These are phyloP conservation scores for Saccharomycopsis hybrid DNA, from an alignment of 1,139 yeast genomes.

Conservation along the genomic window DNA sequence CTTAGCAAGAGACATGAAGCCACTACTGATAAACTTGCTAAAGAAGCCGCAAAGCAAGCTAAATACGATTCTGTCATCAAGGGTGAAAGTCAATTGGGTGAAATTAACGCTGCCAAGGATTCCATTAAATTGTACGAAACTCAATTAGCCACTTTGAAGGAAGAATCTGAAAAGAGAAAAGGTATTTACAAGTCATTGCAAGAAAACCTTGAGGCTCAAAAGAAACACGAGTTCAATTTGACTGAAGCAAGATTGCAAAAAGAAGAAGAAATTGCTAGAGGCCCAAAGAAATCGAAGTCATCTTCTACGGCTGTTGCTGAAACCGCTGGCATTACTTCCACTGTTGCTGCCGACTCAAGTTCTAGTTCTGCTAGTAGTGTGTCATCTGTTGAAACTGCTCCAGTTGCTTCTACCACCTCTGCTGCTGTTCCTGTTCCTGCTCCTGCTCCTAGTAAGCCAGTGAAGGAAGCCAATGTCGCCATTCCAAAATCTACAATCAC, in stretches of 20 bases:
- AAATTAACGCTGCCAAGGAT: slow-evolving; percentile 11
- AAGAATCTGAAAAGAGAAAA: slow-evolving; percentile 10
- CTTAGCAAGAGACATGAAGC: slow-evolving; percentile 4
- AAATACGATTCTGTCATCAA: slow-evolving; percentile 12
- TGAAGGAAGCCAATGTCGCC: not conserved
- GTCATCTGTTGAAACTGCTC: too few species aligned
- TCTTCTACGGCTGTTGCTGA: not conserved
- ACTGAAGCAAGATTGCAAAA: slow-evolving; percentile 4
- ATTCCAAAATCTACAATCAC: not conserved
- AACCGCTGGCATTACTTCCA: not conserved
- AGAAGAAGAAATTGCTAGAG: slow-evolving; percentile 7
- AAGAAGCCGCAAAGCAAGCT: slow-evolving; percentile 13
- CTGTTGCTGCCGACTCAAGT: not conserved
- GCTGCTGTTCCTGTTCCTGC: too few species aligned
- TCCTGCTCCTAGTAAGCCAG: too few species aligned
- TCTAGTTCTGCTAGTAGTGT: too few species aligned
- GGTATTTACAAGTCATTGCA: slow-evolving; percentile 11
- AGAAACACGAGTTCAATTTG: slow-evolving; percentile 10
- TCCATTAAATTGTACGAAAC: slow-evolving; percentile 10
- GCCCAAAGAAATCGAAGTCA: not conserved
- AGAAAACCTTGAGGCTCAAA: slow-evolving; percentile 14
- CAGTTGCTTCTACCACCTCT: too few species aligned
- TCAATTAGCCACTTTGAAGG: slow-evolving; percentile 12
- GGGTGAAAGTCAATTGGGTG: slow-evolving; percentile 5
- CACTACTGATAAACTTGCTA: slow-evolving; percentile 6